These are phyloP conservation scores for Abrus pulchellus DNA, from an alignment of 306 rosid species.

Conservation along the genomic window DNA sequence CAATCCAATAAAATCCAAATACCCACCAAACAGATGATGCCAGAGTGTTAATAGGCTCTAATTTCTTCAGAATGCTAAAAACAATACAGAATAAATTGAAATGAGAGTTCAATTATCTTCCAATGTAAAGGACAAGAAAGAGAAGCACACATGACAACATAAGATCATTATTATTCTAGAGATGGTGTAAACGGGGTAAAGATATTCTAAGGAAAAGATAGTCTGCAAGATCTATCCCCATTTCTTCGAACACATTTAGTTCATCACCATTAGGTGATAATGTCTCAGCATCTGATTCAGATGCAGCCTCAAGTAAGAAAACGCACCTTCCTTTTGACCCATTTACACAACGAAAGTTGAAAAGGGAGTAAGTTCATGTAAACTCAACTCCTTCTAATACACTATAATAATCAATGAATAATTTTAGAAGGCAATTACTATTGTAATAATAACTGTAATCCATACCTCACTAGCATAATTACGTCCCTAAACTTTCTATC, in stretches of 20 bases:
- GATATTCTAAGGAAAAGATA: constrained; percentile 6
- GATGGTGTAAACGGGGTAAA: not conserved
- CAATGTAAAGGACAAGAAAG: constrained; percentile 6
- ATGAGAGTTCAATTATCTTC: constrained; percentile 36
- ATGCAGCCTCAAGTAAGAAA: constrained; percentile 16
- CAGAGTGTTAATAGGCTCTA: constrained; percentile 71
- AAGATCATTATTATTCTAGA: constrained; percentile 37
- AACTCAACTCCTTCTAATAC: constrained; percentile 25
- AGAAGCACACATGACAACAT: constrained; percentile 13
- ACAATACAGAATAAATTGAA: constrained; percentile 27
- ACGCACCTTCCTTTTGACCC: constrained; percentile 12
- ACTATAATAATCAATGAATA: not conserved
- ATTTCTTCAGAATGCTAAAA: constrained; percentile 70
- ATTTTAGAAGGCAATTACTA: constrained; percentile 4
- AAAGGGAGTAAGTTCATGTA: not conserved
- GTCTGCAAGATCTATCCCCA: constrained; percentile 7
- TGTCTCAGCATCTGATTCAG: not conserved
- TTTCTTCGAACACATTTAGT: not conserved
- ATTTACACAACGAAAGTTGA: constrained; percentile 9
- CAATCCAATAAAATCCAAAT: constrained; percentile 89
- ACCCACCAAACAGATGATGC: constrained; percentile 89
- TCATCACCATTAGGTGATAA: constrained; percentile 1
- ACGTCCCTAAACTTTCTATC: not conserved
- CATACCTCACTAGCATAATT: not conserved
- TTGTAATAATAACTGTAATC: not conserved